phyloP scores from a whole-genome alignment of 139 green algal genomes.

The Micractinium sp. region DNA sequence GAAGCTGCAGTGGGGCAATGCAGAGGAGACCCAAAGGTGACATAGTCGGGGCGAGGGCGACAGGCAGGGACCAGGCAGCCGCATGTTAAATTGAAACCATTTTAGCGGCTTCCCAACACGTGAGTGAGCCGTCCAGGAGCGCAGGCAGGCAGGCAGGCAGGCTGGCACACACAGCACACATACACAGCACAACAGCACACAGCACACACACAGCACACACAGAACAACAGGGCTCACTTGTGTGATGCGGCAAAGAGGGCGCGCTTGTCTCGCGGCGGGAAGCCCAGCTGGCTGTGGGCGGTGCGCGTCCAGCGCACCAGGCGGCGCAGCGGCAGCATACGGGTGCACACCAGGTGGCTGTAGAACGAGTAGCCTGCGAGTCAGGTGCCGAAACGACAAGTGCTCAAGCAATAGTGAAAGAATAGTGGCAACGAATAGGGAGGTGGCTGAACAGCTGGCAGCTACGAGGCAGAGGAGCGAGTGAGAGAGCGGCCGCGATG shows the following conservation, averaged over 20 bases:
- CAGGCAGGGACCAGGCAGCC: too few species aligned
- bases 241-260: slow-evolving; percentile 32
- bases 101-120: too few species aligned
- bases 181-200: neutral
- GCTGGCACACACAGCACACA: neutral
- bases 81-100: too few species aligned
- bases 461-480: too few species aligned
- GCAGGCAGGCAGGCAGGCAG: neutral
- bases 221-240: slow-evolving; percentile 15
- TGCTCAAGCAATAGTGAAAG: too few species aligned
- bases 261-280: neutral
- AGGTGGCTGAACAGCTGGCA: too few species aligned
- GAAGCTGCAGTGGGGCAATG: slow-evolving; percentile 44
- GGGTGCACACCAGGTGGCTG: slow-evolving; percentile 32
- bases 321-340: slow-evolving; percentile 44
- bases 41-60: too few species aligned
- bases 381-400: too few species aligned
- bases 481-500: too few species aligned
- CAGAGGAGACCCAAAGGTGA: too few species aligned
- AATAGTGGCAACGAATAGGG: too few species aligned
- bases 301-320: slow-evolving; percentile 38
- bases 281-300: neutral
- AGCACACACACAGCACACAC: neutral
- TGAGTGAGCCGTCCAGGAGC: too few species aligned
- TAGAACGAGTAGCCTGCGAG: slow-evolving; percentile 47